phyloP scores from a whole-genome alignment of 164 flowering plant genomes.

The Nymphaea colorata region DNA sequence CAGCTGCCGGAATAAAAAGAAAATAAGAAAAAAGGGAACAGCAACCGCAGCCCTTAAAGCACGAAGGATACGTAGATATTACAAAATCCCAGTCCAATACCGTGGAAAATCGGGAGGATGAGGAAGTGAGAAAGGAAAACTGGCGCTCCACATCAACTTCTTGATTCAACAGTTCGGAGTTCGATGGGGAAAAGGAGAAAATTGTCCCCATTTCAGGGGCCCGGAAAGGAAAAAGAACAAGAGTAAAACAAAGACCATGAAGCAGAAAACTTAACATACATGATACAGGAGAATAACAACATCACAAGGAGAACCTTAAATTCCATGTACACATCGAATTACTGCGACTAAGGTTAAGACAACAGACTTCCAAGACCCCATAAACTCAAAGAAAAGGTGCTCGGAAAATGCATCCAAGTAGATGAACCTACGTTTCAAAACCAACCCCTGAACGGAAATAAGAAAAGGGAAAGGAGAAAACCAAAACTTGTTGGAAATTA shows the following conservation, averaged over 20 bases:
- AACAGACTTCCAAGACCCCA: not conserved
- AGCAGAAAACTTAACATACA: not conserved
- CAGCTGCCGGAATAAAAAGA: not conserved
- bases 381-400: not conserved
- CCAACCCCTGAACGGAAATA: not conserved
- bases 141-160: not conserved
- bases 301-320: not conserved
- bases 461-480: no score
- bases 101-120: not conserved
- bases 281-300: not conserved
- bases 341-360: no score
- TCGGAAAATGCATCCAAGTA: not conserved
- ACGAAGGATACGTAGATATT: no score
- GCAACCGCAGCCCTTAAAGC: no score
- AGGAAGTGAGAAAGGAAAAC: not conserved
- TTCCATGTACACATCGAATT: not conserved
- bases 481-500: not conserved
- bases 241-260: not conserved
- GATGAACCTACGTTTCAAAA: not conserved
- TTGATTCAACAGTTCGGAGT: no score
- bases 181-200: no score
- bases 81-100: not conserved
- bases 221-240: not conserved
- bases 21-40: no score
- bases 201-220: no score